phyloP scores from a whole-genome alignment of 192 early-diverging fungal genomes.

The Spinellus fusiger region DNA sequence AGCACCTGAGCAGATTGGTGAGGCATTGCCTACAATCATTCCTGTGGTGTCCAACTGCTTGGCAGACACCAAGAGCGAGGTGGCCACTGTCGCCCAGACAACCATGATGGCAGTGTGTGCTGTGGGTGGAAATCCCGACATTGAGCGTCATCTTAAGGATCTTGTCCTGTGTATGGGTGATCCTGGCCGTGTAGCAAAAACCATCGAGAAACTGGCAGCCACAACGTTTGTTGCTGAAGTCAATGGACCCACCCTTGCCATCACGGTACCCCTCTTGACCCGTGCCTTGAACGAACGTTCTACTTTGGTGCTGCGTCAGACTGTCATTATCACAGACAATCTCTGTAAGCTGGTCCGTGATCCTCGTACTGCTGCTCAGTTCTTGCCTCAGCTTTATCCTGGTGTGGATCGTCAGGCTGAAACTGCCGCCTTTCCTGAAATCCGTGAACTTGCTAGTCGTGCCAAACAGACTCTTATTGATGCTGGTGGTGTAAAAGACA shows the following conservation, averaged over 20 bases:
- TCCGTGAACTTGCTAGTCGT: constrained; percentile 56
- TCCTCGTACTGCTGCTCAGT: constrained; percentile 71
- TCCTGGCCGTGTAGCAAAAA: constrained; percentile 70
- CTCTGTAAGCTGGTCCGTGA: constrained; percentile 82
- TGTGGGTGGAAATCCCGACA: constrained; percentile 72
- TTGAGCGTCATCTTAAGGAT: constrained; percentile 61
- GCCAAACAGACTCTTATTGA: constrained; percentile 60
- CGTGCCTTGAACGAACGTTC: constrained; percentile 64
- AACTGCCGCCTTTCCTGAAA: constrained; percentile 66
- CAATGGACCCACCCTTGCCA: constrained; percentile 69
- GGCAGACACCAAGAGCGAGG: constrained; percentile 73
- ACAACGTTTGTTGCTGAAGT: constrained; percentile 78
- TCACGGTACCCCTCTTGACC: constrained; percentile 71
- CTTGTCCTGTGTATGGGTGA: constrained; percentile 69
- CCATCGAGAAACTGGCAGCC: constrained; percentile 56
- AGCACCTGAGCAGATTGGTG: constrained; percentile 45
- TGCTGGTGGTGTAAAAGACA: constrained; percentile 52
- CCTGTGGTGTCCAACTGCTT: constrained; percentile 66
- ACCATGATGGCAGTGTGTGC: constrained; percentile 67
- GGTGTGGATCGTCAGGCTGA: constrained; percentile 71
- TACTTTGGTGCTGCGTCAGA: constrained; percentile 60
- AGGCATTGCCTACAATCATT: constrained; percentile 52
- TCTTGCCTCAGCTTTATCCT: constrained; percentile 67
- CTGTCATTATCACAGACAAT: constrained; percentile 77
- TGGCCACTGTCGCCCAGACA: constrained; percentile 42